Conservation (phyloP, 2,329 filamentous ascomycete species). For the Didymella sp. region DNA sequence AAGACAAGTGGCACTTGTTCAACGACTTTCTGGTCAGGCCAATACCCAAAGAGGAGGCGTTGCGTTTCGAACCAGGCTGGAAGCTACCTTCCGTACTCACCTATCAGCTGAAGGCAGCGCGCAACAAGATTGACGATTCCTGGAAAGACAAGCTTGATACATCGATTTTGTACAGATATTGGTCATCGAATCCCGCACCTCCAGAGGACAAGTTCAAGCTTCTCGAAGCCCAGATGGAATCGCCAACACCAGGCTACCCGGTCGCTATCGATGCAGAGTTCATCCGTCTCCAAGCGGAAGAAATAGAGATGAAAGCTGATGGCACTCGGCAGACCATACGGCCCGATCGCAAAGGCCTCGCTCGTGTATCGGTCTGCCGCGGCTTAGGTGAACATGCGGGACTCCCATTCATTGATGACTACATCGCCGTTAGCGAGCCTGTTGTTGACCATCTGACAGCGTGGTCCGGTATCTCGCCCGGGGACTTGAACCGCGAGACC, state of each 20-base stretch:
- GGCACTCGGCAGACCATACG: conserved; percentile 91
- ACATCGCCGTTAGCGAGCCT: conserved; percentile 87
- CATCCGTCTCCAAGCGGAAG: conserved; percentile 87
- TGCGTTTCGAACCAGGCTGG: conserved; percentile 90
- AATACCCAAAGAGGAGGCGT: conserved; percentile 79
- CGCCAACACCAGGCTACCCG: conserved; percentile 73
- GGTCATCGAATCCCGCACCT: conserved; percentile 53
- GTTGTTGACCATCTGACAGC: conserved; percentile 95
- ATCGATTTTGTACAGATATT: conserved; percentile 80
- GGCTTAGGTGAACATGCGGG: conserved; percentile 80
- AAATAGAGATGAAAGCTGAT: conserved; percentile 95
- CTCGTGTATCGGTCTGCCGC: conserved; percentile 89
- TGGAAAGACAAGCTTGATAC: conserved; percentile 90
- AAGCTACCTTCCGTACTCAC: conserved; percentile 88
- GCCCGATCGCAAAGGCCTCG: conserved; percentile 87
- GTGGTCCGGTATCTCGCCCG: conserved; percentile 87
- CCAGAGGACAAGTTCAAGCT: conserved; percentile 65
- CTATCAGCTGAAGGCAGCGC: conserved; percentile 82
- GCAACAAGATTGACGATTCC: conserved; percentile 80
- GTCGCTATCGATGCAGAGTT: conserved; percentile 96
- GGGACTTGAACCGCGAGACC: conserved; percentile 81
- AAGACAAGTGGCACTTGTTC: conserved; percentile 90
- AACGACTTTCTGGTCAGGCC: conserved; percentile 94
- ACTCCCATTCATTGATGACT: conserved; percentile 93
- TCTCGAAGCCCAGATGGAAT: conserved; percentile 66